Conservation (phyloP, 2,329 filamentous ascomycete genomes). For the Cladorrhinum sp. region DNA sequence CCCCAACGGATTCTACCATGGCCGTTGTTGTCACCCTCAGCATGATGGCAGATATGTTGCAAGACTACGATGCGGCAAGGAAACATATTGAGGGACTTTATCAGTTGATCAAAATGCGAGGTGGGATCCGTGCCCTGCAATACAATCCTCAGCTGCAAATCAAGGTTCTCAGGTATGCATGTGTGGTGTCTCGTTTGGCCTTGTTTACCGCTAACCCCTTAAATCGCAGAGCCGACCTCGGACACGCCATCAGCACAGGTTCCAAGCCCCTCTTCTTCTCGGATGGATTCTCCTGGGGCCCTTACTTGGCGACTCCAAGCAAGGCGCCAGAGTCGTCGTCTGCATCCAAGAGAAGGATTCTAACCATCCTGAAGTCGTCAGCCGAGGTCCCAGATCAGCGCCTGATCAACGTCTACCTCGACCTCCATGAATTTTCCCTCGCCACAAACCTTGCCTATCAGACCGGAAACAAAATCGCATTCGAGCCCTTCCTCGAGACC, state of each 20-base stretch:
- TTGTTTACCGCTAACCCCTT: neutral
- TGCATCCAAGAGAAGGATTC: neutral
- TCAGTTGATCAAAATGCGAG: conserved; percentile 18
- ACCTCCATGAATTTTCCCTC: conserved; percentile 32
- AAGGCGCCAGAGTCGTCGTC: neutral
- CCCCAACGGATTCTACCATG: conserved; percentile 14
- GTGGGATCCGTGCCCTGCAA: conserved; percentile 16
- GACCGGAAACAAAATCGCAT: conserved; percentile 26
- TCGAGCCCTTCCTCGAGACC: conserved; percentile 31
- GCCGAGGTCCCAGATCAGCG: conserved; percentile 19
- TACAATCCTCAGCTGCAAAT: conserved; percentile 17
- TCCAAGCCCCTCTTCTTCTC: conserved; percentile 19
- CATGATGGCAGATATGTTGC: conserved; percentile 13
- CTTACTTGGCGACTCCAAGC: conserved; percentile 2
- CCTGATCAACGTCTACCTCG: conserved; percentile 29
- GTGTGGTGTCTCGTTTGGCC: neutral
- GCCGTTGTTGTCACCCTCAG: conserved; percentile 12
- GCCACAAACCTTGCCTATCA: conserved; percentile 27
- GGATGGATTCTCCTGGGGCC: conserved; percentile 16
- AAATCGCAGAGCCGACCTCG: conserved; percentile 10
- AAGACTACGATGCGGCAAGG: conserved; percentile 6
- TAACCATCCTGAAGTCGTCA: neutral
- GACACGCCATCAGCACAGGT: conserved; percentile 8
- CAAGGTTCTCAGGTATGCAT: conserved; percentile 20
- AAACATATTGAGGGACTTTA: conserved; percentile 20